Base-by-base conservation (phyloP, 2,329 filamentous ascomycete species). In the Exophiala sp. region DNA sequence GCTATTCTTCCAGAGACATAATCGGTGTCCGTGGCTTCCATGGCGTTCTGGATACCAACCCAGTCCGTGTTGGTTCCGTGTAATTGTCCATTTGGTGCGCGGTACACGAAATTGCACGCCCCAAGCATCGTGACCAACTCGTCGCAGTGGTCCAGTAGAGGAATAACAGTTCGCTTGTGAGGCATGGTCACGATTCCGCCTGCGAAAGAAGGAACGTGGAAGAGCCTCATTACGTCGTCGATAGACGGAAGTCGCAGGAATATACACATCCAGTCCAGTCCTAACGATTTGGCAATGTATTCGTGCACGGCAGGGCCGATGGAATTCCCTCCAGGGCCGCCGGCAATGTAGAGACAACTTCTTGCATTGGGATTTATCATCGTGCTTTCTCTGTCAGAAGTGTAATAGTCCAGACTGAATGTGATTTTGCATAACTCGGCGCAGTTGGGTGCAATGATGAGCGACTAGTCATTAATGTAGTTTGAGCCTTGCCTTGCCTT, bases 61-160 rank as follows among this genome's bases (percentile, higher is more conserved):
- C 72, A 75, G 53, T 76, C 73, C 1, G 72, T 75, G 52, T 76
- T 76, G 5, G 69, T 70, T 2, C 72, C 74, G 3, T 61, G 57
- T 0, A 75, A 59, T 5, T 52, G 59, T 2, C 63, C 58, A 16
- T 65, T 52, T 18, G 38, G 12, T 9, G 8, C 24, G 21, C 2
- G 45, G 11, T 21, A 21, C 12, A 50, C 44, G 9, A 40, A 29
- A 29, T 55, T 55, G 32, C 51, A 54, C 5, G 51, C 51, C 1
- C 44, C 39, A 8, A 64, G 61, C 2, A 72, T 71, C 1, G 70
- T 69, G 3, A 74, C 68, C 7, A 63, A 66, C 0, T 57, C 46
- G 1, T 66, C 67, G 1, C 69, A 61, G 0, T 69, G 62, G 40
- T 75, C 73, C 1, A 72, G 55, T 2, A 63, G 64, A 47, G 73